A percentile compares a stretch with the other conserved stretches of the same genome.
Conservation (phyloP, 208 protist genomes). For the Trypanosoma rangeli region DNA sequence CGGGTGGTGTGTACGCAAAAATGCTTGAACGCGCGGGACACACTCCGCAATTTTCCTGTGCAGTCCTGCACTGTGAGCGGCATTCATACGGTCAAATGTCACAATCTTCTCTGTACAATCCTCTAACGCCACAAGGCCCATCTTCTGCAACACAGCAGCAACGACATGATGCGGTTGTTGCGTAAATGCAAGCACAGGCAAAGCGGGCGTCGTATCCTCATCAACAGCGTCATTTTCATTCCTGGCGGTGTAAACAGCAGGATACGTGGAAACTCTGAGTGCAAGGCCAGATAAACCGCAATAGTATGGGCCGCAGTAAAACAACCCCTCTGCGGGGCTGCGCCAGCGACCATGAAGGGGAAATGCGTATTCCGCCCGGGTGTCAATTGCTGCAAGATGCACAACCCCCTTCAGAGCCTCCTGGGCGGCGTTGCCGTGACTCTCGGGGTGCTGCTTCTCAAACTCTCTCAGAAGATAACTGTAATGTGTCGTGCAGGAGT, state of each 20-base stretch:
- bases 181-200: constrained; percentile 48
- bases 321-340: constrained; percentile 33
- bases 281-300: constrained; percentile 31
- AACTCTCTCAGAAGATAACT: constrained; percentile 7
- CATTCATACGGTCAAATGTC: constrained; percentile 29
- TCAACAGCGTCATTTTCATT: not conserved
- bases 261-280: not conserved
- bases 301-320: constrained; percentile 51
- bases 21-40: constrained; percentile 51
- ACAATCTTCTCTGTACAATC: constrained; percentile 40
- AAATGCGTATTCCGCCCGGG: constrained; percentile 10
- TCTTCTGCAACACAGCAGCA: constrained; percentile 42
- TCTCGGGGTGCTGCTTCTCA: constrained; percentile 2
- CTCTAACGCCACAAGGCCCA: constrained; percentile 45
- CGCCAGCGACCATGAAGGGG: constrained; percentile 24
- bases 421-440: constrained; percentile 3
- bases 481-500: constrained; percentile 45
- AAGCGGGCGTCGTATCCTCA: constrained; percentile 7
- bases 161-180: constrained; percentile 46
- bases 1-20: constrained; percentile 28
- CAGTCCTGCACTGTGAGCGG: constrained; percentile 26
- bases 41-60: constrained; percentile 44
- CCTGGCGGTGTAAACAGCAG: not conserved
- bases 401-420: constrained; percentile 15
- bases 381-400: not conserved